A percentile compares a stretch with the other conserved stretches of the same genome.
These are phyloP conservation scores for Rhizophagus clarus DNA, from an alignment of 192 early-diverging fungal genomes.

Conservation along the genomic window DNA sequence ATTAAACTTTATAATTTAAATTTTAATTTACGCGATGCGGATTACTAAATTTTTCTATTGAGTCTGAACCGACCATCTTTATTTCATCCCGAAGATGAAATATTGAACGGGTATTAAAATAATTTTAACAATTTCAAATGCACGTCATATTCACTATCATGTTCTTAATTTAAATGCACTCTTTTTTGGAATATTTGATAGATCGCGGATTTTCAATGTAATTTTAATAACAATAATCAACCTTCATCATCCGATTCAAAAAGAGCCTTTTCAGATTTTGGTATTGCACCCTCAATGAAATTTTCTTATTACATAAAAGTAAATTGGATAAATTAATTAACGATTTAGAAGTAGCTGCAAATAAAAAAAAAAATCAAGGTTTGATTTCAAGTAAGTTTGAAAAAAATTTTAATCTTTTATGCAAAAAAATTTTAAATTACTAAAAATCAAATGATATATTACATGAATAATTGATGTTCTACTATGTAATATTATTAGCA, in stretches of 20 bases:
- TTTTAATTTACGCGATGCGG: neutral
- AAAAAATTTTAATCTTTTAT: neutral
- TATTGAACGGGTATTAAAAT: constrained; percentile 61
- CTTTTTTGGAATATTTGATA: neutral
- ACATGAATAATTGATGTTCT: neutral
- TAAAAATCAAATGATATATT: too few species aligned
- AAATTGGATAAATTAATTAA: constrained; percentile 53
- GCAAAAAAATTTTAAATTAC: neutral
- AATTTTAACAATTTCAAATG: neutral
- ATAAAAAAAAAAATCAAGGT: neutral
- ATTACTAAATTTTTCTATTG: neutral
- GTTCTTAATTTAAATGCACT: neutral
- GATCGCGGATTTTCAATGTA: constrained; percentile 73
- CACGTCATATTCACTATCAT: neutral
- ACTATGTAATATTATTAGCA: constrained; percentile 25
- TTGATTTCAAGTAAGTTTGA: too few species aligned
- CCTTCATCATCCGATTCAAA: constrained; percentile 72
- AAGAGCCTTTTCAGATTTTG: constrained; percentile 83
- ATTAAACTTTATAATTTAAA: constrained; percentile 6
- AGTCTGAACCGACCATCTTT: constrained; percentile 53
- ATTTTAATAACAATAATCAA: constrained; percentile 81
- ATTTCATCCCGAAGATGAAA: constrained; percentile 92
- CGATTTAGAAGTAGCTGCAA: constrained; percentile 25
- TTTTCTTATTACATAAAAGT: constrained; percentile 58
- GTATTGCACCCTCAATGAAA: constrained; percentile 75